Evolutionary conservation across 106 monocot genomes (phyloP), one percentile per base, ranked within the genome.

Genomic region (Acorus gramineus): DNA sequence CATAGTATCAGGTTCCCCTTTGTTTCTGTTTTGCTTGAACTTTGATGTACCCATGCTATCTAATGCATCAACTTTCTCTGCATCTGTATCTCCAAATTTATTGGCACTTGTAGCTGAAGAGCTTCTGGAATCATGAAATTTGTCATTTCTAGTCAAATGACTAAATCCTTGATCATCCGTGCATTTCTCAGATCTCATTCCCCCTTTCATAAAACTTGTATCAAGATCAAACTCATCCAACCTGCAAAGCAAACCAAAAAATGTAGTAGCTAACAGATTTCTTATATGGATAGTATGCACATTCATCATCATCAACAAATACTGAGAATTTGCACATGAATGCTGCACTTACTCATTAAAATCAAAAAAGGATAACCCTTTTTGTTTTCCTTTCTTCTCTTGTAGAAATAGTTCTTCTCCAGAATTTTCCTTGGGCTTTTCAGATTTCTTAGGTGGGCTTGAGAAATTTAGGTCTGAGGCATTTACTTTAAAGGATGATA

Each of bases 311-410:
- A 4, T 13, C 5, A 4, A 69, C 8, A 9, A 14, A 10, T 50
- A 47, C n/a, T 47, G 49, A 12, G 8, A 42, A 8, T 10, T 14
- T 65, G 8, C 52, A 65, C 7, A 2, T 59, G 43, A 44, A 46
- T 4, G 58, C 60, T n/a, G 8, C 62, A 69, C 78, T 52, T 91
- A 91, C 96, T 77, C 85, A 53, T 84, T 78, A 47, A 96, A 91
- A 79, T 91, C 87, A 87, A 96, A 96, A 61, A 91, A 96, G 60
- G 90, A 81, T 69, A 91, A 96, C 2, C 73, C 69, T 6, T 79
- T 78, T 43, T 77, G 74, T 59, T 75, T 80, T 6, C 64, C 42
- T 42, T 82, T 80, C 49, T 80, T 65, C 60, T 74, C 87, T 73
- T 60, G 69, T 46, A 2, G 11, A 7, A 63, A 9, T 66, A 67